These are phyloP conservation scores for Hypoxylon sp. DNA, from an alignment of 2,329 filamentous ascomycete genomes.

Conservation along the genomic window DNA sequence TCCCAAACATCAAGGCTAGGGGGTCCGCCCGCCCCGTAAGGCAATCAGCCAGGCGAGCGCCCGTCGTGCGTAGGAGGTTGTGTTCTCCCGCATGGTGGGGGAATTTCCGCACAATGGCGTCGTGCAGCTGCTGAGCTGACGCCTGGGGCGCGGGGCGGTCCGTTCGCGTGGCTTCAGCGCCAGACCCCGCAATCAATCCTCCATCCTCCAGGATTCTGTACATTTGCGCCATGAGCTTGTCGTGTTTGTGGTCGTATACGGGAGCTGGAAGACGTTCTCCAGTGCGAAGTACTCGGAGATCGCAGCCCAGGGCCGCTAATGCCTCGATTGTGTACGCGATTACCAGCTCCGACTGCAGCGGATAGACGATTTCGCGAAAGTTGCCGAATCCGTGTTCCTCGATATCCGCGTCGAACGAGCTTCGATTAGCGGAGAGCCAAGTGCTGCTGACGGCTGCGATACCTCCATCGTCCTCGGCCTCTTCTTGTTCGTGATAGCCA, in stretches of 20 bases:
- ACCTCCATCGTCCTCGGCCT: constrained; percentile 9
- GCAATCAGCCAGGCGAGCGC: constrained; percentile 56
- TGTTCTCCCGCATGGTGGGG: constrained; percentile 55
- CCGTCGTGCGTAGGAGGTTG: constrained; percentile 54
- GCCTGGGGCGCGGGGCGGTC: constrained; percentile 3
- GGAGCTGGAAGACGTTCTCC: constrained; percentile 48
- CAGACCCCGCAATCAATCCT: constrained; percentile 32
- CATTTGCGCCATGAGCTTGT: constrained; percentile 49
- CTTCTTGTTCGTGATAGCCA: neutral
- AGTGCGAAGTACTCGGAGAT: constrained; percentile 40
- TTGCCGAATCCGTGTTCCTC: constrained; percentile 6
- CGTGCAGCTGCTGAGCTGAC: constrained; percentile 9
- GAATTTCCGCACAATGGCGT: constrained; percentile 39
- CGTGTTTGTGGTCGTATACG: constrained; percentile 47
- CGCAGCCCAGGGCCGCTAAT: constrained; percentile 51
- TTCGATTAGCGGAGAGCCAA: constrained; percentile 24
- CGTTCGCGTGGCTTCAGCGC: constrained; percentile 9
- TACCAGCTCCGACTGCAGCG: constrained; percentile 51
- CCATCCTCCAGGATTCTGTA: constrained; percentile 50
- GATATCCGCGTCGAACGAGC: constrained; percentile 20
- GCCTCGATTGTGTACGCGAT: constrained; percentile 54
- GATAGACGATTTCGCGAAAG: constrained; percentile 49
- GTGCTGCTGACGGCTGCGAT: constrained; percentile 16
- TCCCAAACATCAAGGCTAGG: constrained; percentile 58
- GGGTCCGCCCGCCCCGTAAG: constrained; percentile 57